Conservation (phyloP, 495 filamentous ascomycete genomes). For the Baudoinia panamericana region DNA sequence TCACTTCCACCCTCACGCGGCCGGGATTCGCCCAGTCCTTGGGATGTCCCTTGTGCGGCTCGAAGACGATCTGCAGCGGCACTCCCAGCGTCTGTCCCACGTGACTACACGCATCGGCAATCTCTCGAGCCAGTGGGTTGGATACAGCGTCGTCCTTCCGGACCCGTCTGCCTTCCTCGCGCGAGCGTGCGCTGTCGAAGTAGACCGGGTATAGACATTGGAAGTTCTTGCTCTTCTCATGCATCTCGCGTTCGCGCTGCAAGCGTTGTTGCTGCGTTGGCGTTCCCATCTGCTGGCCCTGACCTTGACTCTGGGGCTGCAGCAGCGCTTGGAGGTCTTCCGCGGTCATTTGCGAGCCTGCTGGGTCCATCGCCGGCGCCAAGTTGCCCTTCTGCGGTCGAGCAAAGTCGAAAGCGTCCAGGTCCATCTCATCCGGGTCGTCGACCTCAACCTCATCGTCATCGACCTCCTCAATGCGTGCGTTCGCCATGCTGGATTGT, state of each 20-base stretch:
- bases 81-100: conserved; percentile 34
- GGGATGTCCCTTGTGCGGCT: conserved; percentile 83
- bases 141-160: conserved; percentile 52
- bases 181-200: conserved; percentile 66
- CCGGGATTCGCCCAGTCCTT: conserved; percentile 98
- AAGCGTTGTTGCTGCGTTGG: conserved; percentile 4
- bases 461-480: conserved; percentile 19
- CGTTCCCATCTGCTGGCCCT: not conserved
- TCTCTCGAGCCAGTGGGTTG: conserved; percentile 81
- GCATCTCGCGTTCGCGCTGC: not conserved
- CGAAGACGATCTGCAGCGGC: conserved; percentile 57
- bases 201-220: conserved; percentile 92
- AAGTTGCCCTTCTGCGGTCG: conserved; percentile 6
- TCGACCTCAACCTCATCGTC: conserved; percentile 9
- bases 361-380: not conserved
- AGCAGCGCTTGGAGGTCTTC: conserved; percentile 7
- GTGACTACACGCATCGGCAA: conserved; percentile 66
- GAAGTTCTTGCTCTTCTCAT: conserved; percentile 41
- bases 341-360: conserved; percentile 11
- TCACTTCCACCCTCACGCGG: conserved; percentile 65
- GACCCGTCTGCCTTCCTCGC: conserved; percentile 70
- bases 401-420: conserved; percentile 21
- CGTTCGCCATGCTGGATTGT: conserved; percentile 10
- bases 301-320: not conserved
- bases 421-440: conserved; percentile 22